phyloP scores from a whole-genome alignment of 1,139 yeast species.

The Petasospora fabianii region DNA sequence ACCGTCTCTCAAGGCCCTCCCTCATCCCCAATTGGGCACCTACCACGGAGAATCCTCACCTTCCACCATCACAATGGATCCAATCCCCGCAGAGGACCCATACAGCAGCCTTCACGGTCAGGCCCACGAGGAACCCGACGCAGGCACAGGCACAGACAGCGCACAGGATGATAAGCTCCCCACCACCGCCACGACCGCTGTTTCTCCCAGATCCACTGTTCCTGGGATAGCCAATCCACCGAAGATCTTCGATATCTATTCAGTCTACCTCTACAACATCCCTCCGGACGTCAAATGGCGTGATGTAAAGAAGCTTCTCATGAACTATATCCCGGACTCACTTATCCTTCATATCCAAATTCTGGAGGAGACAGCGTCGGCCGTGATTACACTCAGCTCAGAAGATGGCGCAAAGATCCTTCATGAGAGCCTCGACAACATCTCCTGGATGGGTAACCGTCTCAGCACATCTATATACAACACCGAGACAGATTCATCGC shows the following conservation, averaged over 20 bases:
- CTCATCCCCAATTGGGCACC: no score
- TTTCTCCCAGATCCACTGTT: constrained; percentile 1
- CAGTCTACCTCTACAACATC: constrained; percentile 18
- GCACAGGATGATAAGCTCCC: not conserved
- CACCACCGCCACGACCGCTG: not conserved
- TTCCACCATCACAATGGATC: not conserved
- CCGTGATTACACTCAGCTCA: constrained; percentile 13
- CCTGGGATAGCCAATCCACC: not conserved
- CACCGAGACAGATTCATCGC: no score
- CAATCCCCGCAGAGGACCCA: not conserved
- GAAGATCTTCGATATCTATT: no score
- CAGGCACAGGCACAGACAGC: not conserved
- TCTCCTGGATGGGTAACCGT: constrained; percentile 11
- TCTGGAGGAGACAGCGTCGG: constrained; percentile 7
- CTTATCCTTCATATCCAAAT: constrained; percentile 22
- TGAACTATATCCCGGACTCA: constrained; percentile 18
- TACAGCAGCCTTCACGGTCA: no score
- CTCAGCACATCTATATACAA: constrained; percentile 3
- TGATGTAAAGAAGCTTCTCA: constrained; percentile 18
- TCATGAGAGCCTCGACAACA: constrained; percentile 16
- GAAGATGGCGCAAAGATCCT: constrained; percentile 7
- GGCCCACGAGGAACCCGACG: not conserved
- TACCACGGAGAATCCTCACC: no score
- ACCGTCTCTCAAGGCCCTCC: no score
- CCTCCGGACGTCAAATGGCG: constrained; percentile 23